Conservation (phyloP, 108 stramenopile genomes). For the Stephanodiscus minutulus region DNA sequence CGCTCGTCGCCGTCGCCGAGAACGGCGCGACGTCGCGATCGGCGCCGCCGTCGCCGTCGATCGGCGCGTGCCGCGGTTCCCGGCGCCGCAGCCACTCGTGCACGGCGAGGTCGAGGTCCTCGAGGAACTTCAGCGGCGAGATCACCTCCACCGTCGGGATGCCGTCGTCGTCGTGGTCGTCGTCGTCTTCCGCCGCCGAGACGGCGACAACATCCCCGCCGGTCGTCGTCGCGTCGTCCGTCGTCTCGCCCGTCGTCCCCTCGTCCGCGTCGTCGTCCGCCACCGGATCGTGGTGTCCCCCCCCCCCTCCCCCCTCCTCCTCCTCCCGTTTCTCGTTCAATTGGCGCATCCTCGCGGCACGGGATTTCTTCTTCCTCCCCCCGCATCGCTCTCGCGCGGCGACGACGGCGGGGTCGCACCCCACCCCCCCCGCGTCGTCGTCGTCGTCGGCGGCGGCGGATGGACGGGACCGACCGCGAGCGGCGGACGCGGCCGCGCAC, state of each 20-base stretch:
- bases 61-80: not conserved
- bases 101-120: conserved; percentile 33
- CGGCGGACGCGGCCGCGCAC: too few species aligned
- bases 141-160: conserved; percentile 32
- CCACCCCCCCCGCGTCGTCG: too few species aligned
- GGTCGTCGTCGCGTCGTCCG: too few species aligned
- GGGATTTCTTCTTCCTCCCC: too few species aligned
- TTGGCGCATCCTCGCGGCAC: not conserved
- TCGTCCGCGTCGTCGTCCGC: too few species aligned
- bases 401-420: too few species aligned
- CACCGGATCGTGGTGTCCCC: not conserved
- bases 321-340: not conserved
- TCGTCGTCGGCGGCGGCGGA: too few species aligned
- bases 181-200: not conserved
- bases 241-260: too few species aligned
- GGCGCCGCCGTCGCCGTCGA: too few species aligned
- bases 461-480: too few species aligned
- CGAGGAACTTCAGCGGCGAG: conserved; percentile 32
- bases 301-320: not conserved
- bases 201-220: too few species aligned
- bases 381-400: too few species aligned
- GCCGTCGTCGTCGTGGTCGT: not conserved
- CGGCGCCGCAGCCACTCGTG: conserved; percentile 23
- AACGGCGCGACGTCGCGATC: not conserved
- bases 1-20: not conserved